phyloP scores from a whole-genome alignment of 495 filamentous ascomycete genomes.

The Penicillium argentinense region DNA sequence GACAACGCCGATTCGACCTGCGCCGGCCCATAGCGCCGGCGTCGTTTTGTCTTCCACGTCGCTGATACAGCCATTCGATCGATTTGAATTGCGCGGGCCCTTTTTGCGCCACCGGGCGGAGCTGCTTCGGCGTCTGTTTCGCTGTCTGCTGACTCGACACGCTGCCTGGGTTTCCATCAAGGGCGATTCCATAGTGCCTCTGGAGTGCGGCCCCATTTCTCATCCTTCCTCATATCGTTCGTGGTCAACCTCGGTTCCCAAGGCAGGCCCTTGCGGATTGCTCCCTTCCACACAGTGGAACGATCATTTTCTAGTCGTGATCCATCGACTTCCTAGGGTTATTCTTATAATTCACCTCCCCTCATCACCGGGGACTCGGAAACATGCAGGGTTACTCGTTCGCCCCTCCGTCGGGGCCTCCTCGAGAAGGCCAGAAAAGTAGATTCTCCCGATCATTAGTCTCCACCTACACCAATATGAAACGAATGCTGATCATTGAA shows the following conservation, averaged over 20 bases:
- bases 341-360: neutral
- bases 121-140: too few relatives aligned
- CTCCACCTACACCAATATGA: neutral
- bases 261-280: slow-evolving; percentile 19
- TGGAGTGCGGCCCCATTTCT: neutral
- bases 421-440: slow-evolving; percentile 50
- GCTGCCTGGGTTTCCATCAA: too few relatives aligned
- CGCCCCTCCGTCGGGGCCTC: slow-evolving; percentile 44
- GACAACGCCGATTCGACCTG: neutral
- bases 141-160: too few relatives aligned
- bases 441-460: slow-evolving; percentile 2
- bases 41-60: neutral
- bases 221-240: neutral
- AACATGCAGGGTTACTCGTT: slow-evolving; percentile 50
- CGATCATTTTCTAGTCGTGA: slow-evolving; percentile 4
- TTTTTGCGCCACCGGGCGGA: too few relatives aligned
- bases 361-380: neutral
- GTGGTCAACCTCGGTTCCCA: too few relatives aligned
- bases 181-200: too few relatives aligned
- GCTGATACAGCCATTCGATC: neutral
- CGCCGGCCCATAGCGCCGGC: slow-evolving; percentile 2
- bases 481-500: slow-evolving; percentile 6
- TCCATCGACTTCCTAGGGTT: neutral
- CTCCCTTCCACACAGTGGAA: too few relatives aligned
- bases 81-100: neutral